Evolutionary conservation across 805 yeast genomes (phyloP), one percentile per base, ranked within the genome.

Genomic region (Lipomyces spencermartinsiae): DNA sequence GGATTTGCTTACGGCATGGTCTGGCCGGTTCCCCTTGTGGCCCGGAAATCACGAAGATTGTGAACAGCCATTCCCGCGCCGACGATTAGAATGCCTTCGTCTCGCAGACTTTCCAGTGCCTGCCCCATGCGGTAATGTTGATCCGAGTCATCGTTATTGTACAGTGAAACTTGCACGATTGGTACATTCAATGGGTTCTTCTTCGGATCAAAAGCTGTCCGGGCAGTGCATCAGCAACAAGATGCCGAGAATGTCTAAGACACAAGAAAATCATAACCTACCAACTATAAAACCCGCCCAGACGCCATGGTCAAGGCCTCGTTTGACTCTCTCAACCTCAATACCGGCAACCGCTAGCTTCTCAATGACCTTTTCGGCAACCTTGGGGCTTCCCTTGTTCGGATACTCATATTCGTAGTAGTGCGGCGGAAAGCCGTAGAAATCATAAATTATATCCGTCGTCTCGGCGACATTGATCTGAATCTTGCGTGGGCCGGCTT

Each of bases 1-100:
- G 43, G 43, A 37, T 4, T 37, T 37, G 43, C 43, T 37, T 37
- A 37, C 43, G 43, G 43, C 43, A 37, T 37, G 43, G 43, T 37
- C 10, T 37, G 14, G 10, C 43, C 43, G 43, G 43, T 14, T 37
- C 71, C 73, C 0, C 68, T 69, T 22, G 62, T 61, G 34, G 69
- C 6, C 67, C 66, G 0, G 85, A 80, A 16, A 86, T 89, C 92
- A 51, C 85, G 67, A 58, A 90, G 80, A 74, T 90, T 91, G 77
- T 90, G 95, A 34, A 90, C 94, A 9, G 91, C 82, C 90, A 89
- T 88, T 1, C 96, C 96, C 0, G 93, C 88, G 64, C 86, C 84
- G 3, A 91, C 76, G 1, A 90, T 78, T 64, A 86, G 66, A 33
- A 85, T 86, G 59, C 84, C 85, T 60, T 84, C 76, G 1, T 81